These are phyloP conservation scores for Trichocladium antarcticum DNA, from an alignment of 495 filamentous ascomycete genomes.

Conservation along the genomic window DNA sequence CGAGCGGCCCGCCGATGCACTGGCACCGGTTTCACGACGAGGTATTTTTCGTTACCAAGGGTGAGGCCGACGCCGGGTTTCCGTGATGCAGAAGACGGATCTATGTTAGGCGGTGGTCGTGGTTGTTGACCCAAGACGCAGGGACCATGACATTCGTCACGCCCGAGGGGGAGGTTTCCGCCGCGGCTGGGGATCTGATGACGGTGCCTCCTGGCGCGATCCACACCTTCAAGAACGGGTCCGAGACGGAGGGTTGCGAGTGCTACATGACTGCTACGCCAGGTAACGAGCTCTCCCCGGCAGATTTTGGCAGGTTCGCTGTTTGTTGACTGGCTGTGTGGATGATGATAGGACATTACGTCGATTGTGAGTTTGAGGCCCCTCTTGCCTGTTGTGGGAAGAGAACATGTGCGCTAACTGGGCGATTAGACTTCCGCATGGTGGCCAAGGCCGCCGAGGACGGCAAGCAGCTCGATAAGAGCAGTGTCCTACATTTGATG, in stretches of 20 bases:
- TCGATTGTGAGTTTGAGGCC: slow-evolving; percentile 18
- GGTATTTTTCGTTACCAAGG: slow-evolving; percentile 43
- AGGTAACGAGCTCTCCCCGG: slow-evolving; percentile 7
- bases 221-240: slow-evolving; percentile 46
- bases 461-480: slow-evolving; percentile 13
- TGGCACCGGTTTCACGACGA: slow-evolving; percentile 44
- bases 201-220: slow-evolving; percentile 41
- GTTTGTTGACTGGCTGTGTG: neutral
- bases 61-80: slow-evolving; percentile 30
- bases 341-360: slow-evolving; percentile 16
- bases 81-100: too few relatives aligned
- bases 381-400: neutral
- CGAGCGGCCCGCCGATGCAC: slow-evolving; percentile 36
- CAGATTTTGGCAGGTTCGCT: neutral
- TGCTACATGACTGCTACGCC: slow-evolving; percentile 49
- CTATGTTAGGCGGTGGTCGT: too few relatives aligned
- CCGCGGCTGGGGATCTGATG: slow-evolving; percentile 40
- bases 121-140: neutral
- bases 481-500: slow-evolving; percentile 24
- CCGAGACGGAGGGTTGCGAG: slow-evolving; percentile 39
- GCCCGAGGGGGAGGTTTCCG: slow-evolving; percentile 36
- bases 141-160: slow-evolving; percentile 28
- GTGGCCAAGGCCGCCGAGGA: slow-evolving; percentile 19
- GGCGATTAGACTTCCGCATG: slow-evolving; percentile 24
- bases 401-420: neutral